These are phyloP conservation scores for Eurotiales sp. DNA, from an alignment of 2,329 filamentous ascomycete species.

Conservation along the genomic window DNA sequence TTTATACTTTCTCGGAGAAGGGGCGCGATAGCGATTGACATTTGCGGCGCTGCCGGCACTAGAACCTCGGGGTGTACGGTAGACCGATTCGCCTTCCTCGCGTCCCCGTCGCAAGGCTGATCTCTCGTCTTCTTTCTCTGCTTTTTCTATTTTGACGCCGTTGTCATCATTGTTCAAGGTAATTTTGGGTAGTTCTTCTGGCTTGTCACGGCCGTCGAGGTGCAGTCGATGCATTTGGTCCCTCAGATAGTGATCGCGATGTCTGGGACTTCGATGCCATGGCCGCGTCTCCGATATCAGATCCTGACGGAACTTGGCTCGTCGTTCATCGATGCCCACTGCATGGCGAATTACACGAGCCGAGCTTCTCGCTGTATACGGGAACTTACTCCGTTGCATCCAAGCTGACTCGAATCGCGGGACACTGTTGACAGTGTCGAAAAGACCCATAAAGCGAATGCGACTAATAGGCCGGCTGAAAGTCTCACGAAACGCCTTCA, in stretches of 20 bases:
- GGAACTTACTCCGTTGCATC: slow-evolving; percentile 76
- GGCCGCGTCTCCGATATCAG: slow-evolving; percentile 47
- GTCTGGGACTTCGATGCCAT: slow-evolving; percentile 23
- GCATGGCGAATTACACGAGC: slow-evolving; percentile 56
- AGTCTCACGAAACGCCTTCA: slow-evolving; percentile 76
- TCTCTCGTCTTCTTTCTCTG: slow-evolving; percentile 3
- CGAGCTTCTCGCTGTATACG: slow-evolving; percentile 53
- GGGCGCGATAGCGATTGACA: slow-evolving; percentile 26
- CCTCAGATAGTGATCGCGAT: slow-evolving; percentile 16
- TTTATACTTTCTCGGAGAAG: slow-evolving; percentile 17
- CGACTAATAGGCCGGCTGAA: slow-evolving; percentile 71
- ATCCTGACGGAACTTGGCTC: slow-evolving; percentile 58
- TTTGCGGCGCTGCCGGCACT: slow-evolving; percentile 19
- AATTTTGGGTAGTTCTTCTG: slow-evolving; percentile 27
- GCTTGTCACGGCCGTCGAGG: slow-evolving; percentile 7
- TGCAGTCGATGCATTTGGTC: slow-evolving; percentile 16
- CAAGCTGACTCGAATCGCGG: slow-evolving; percentile 67
- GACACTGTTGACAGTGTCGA: slow-evolving; percentile 79
- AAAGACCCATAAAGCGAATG: slow-evolving; percentile 73
- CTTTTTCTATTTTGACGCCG: slow-evolving; percentile 4
- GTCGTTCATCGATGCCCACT: slow-evolving; percentile 55
- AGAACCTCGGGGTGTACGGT: slow-evolving; percentile 24
- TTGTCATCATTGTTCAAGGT: slow-evolving; percentile 26
- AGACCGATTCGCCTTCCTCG: slow-evolving; percentile 24
- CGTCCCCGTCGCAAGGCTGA: slow-evolving; percentile 2